These are phyloP conservation scores for Ramaria rubella DNA, from an alignment of 768 basidiomycete genomes.

Conservation along the genomic window DNA sequence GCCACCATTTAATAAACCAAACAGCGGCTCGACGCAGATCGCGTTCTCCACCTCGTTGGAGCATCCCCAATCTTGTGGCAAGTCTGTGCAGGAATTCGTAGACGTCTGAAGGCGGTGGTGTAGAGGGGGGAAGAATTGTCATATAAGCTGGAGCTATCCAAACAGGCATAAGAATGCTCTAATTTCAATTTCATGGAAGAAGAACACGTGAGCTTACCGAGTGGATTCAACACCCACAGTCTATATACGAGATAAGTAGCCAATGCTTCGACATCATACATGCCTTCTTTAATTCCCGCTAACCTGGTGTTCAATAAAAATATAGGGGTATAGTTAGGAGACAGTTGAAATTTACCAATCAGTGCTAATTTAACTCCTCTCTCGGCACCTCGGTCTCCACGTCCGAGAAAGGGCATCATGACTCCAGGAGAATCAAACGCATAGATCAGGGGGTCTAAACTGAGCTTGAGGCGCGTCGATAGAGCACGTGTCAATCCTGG, in stretches of 20 bases:
- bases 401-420: slow-evolving; percentile 92
- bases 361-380: slow-evolving; percentile 88
- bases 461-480: slow-evolving; percentile 84
- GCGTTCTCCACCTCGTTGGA: slow-evolving; percentile 65
- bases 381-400: slow-evolving; percentile 80
- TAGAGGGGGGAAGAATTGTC: slow-evolving; percentile 46
- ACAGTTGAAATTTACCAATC: slow-evolving; percentile 52
- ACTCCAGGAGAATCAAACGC: slow-evolving; percentile 95
- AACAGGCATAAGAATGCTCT: background rate
- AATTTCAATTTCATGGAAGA: slow-evolving; percentile 10
- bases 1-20: slow-evolving; percentile 87
- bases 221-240: slow-evolving; percentile 70
- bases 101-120: slow-evolving; percentile 54
- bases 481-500: slow-evolving; percentile 87
- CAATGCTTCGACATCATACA: slow-evolving; percentile 80
- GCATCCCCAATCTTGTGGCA: slow-evolving; percentile 72
- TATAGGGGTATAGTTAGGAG: slow-evolving; percentile 15
- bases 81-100: slow-evolving; percentile 62
- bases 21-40: slow-evolving; percentile 67
- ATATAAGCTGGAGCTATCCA: slow-evolving; percentile 62
- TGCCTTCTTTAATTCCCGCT: slow-evolving; percentile 92
- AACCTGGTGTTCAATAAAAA: slow-evolving; percentile 14
- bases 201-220: slow-evolving; percentile 40
- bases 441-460: slow-evolving; percentile 75
- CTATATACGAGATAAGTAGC: slow-evolving; percentile 84